Conservation (phyloP, 768 basidiomycete species). For the Termitomyces titanicus region DNA sequence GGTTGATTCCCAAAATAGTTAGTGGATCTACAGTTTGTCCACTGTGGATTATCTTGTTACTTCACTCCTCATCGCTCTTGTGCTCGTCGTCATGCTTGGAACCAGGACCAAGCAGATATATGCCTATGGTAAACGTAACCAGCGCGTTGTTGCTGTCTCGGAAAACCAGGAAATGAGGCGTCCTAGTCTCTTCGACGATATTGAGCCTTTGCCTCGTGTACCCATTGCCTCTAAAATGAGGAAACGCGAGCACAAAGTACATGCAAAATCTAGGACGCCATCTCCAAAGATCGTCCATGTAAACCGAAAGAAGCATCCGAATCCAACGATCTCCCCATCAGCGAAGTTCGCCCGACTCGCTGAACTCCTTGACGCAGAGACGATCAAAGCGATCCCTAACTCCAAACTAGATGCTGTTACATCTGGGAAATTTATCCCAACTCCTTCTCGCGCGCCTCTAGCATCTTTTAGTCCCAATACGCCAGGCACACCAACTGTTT, state of each 20-base stretch:
- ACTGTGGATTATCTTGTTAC: background rate
- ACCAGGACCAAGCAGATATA: slow-evolving; percentile 62
- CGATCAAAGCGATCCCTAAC: background rate
- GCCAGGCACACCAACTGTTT: slow-evolving; percentile 34
- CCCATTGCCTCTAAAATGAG: slow-evolving; percentile 44
- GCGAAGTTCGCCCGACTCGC: slow-evolving; percentile 26
- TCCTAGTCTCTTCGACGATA: slow-evolving; percentile 41
- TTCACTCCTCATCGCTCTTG: slow-evolving; percentile 13
- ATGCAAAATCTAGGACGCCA: slow-evolving; percentile 26
- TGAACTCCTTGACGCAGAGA: slow-evolving; percentile 27
- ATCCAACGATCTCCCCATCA: slow-evolving; percentile 30
- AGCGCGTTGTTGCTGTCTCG: slow-evolving; percentile 53
- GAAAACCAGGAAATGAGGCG: slow-evolving; percentile 24
- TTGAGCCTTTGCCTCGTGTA: slow-evolving; percentile 34
- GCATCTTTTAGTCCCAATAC: slow-evolving; percentile 27
- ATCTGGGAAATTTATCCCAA: slow-evolving; percentile 7
- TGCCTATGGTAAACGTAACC: slow-evolving; percentile 60
- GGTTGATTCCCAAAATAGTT: slow-evolving; percentile 20
- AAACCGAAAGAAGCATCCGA: slow-evolving; percentile 36
- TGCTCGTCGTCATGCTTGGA: slow-evolving; percentile 44
- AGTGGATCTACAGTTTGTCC: background rate
- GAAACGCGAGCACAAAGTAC: slow-evolving; percentile 38
- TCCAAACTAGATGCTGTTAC: slow-evolving; percentile 16
- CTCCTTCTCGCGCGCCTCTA: slow-evolving; percentile 30
- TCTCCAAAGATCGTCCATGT: slow-evolving; percentile 38